Evolutionary conservation across 106 monocot genomes (phyloP).

Genomic region (Xerophyta viscosa): DNA sequence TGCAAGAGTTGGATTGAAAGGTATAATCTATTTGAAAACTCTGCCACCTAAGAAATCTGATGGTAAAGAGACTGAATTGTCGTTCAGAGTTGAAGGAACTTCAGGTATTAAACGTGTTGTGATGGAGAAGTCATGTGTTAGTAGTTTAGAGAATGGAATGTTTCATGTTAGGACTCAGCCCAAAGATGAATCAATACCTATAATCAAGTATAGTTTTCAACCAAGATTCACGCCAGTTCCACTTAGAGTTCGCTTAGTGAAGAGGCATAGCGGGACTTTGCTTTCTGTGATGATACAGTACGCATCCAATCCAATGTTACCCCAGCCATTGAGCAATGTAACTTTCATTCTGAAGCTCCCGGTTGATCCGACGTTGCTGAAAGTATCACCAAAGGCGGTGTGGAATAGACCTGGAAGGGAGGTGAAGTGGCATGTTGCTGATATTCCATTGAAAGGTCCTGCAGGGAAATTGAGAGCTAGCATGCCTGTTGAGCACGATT

Average conservation of each 20-base stretch:
- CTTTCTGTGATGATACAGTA: slow-evolving; percentile 95
- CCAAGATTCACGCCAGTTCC: slow-evolving; percentile 73
- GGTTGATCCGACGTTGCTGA: slow-evolving; percentile 74
- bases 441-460: slow-evolving; percentile 62
- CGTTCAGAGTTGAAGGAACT: slow-evolving; percentile 61
- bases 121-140: slow-evolving; percentile 49
- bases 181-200: slow-evolving; percentile 54
- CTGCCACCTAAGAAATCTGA: slow-evolving; percentile 57
- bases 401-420: slow-evolving; percentile 66
- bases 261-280: slow-evolving; percentile 77
- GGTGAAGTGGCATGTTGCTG: slow-evolving; percentile 72
- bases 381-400: slow-evolving; percentile 78
- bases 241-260: slow-evolving; percentile 70
- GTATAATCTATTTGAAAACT: slow-evolving; percentile 65
- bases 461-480: slow-evolving; percentile 59
- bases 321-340: slow-evolving; percentile 53
- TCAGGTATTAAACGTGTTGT: slow-evolving; percentile 77
- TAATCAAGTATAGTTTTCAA: slow-evolving; percentile 77
- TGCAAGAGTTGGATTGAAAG: slow-evolving; percentile 63
- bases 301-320: slow-evolving; percentile 63
- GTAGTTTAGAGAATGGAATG: slow-evolving; percentile 65
- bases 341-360: slow-evolving; percentile 88
- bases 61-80: slow-evolving; percentile 89
- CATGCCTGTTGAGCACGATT: slow-evolving; percentile 90
- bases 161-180: slow-evolving; percentile 78